Base-by-base conservation (phyloP, 1,284 basidiomycete genomes). In the Cutaneotrichosporon cavernicola region DNA sequence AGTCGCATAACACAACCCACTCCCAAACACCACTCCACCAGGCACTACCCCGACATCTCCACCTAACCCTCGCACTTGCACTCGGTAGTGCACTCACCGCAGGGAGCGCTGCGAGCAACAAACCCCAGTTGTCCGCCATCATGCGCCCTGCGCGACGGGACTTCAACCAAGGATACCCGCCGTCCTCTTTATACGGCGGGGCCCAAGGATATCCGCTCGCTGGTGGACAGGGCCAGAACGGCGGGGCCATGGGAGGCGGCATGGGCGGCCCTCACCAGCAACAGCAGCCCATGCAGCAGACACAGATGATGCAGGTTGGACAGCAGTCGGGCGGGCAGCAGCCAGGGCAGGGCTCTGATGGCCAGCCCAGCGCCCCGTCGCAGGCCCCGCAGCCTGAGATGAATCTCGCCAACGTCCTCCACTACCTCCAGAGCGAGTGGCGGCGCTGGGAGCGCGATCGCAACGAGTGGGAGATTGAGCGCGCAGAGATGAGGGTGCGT, bases 401-500 rank as follows among this genome's bases (percentile, higher is more conserved):
- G 81, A 96, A 91, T 51, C 88, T 99, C 64, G 94, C 95, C 10
- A 91, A 89, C 76, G 93, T 98, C 64, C 85, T 99, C 65, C 96
- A 99, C 82, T 98, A 94, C 80, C 85, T 99, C 56, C 97, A 99
- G 82, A 92, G 91, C 60, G 97, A 99, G 85, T 98, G 95, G 92
- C 85, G 97, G 67, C 86, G 92, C 66, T 95, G 93, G 77, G 95
- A 98, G 80, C 89, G 92, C 78, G 95, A 99, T 82, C 87, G 96
- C 73, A 99, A 99, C 80, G 95, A 98, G 81, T 99, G 95, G 96
- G 96, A 98, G 84, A 99, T 99, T 74, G 96, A 99, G 82, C 85
- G 96, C 71, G 96, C 97, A 40, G 96, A 99, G 82, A 97, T 99
- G 93, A 86, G 95, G 84, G 95, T 93, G 72, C 74, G 90, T 87